Percentiles rank a stretch among this genome's conserved stretches.
These are phyloP conservation scores for Globisporangium perplexum DNA, from an alignment of 352 stramenopile genomes.

Conservation along the genomic window DNA sequence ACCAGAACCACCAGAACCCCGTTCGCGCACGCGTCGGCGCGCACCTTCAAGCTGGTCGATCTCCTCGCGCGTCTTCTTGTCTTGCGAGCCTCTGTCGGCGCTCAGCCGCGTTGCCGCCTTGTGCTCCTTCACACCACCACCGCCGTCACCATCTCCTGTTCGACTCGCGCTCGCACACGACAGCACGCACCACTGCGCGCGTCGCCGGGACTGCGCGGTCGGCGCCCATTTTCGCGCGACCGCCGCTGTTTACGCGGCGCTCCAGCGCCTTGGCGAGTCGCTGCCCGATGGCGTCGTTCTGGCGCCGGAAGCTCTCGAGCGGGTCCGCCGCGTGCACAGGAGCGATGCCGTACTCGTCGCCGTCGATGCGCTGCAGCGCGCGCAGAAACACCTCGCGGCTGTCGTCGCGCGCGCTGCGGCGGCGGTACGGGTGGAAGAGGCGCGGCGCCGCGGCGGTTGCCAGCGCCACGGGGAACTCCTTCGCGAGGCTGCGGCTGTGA, in stretches of 20 bases:
- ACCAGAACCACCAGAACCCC: neutral
- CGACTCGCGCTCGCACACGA: neutral
- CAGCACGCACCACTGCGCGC: neutral
- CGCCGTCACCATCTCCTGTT: too few relatives aligned
- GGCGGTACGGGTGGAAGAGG: slow-evolving; percentile 7
- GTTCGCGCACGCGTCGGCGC: too few relatives aligned
- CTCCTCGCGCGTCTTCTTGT: slow-evolving; percentile 27
- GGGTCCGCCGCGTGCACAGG: slow-evolving; percentile 20
- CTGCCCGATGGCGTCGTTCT: slow-evolving; percentile 28
- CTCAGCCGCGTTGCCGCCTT: slow-evolving; percentile 1
- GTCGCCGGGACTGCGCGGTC: slow-evolving; percentile 7
- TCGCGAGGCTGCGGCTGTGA: slow-evolving; percentile 39
- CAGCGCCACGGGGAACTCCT: slow-evolving; percentile 39
- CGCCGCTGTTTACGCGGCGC: slow-evolving; percentile 10
- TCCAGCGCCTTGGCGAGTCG: slow-evolving; percentile 29
- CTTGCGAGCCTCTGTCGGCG: slow-evolving; percentile 5
- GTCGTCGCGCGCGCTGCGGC: slow-evolving; percentile 8
- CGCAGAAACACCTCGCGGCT: slow-evolving; percentile 33
- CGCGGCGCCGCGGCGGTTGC: slow-evolving; percentile 5
- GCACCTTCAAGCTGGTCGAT: slow-evolving; percentile 46
- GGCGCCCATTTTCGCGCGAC: slow-evolving; percentile 5
- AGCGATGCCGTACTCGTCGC: slow-evolving; percentile 35
- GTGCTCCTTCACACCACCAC: neutral
- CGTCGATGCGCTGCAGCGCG: slow-evolving; percentile 33
- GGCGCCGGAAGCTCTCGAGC: slow-evolving; percentile 21